Percentiles rank a stretch among this genome's conserved stretches.
These are phyloP conservation scores for Candida sanyiensis DNA, from an alignment of 805 yeast genomes.

Conservation along the genomic window DNA sequence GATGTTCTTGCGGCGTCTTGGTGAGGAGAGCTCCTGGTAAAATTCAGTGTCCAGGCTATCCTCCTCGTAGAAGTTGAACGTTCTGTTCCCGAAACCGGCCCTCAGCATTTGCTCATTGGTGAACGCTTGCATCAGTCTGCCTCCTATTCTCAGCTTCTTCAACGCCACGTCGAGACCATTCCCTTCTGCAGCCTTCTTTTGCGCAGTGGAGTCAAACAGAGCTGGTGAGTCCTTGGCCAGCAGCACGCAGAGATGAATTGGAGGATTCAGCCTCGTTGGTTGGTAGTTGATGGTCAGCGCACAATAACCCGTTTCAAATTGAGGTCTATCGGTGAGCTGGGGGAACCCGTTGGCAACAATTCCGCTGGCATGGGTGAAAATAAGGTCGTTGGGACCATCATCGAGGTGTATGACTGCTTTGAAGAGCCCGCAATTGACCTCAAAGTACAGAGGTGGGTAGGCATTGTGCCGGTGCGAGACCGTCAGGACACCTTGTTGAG, in stretches of 20 bases:
- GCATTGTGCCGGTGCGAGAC: slow-evolving; percentile 37
- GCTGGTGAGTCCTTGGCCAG: slow-evolving; percentile 73
- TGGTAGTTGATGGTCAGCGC: slow-evolving; percentile 39
- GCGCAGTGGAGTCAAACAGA: slow-evolving; percentile 61
- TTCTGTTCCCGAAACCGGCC: slow-evolving; percentile 71
- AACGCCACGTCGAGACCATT: slow-evolving; percentile 67
- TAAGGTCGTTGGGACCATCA: slow-evolving; percentile 58
- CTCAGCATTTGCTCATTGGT: slow-evolving; percentile 85
- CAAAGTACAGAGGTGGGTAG: slow-evolving; percentile 62
- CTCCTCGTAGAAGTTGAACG: slow-evolving; percentile 72
- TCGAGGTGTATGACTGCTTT: slow-evolving; percentile 69
- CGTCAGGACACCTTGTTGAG: slow-evolving; percentile 33
- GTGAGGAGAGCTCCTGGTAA: slow-evolving; percentile 32
- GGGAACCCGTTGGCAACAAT: slow-evolving; percentile 30
- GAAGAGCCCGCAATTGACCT: slow-evolving; percentile 64
- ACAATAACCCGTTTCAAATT: slow-evolving; percentile 6
- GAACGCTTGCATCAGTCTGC: slow-evolving; percentile 83
- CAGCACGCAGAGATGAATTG: slow-evolving; percentile 74
- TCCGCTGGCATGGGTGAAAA: slow-evolving; percentile 43
- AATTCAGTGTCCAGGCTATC: slow-evolving; percentile 48
- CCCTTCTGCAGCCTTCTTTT: slow-evolving; percentile 46
- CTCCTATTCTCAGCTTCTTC: slow-evolving; percentile 71
- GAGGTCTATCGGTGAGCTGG: slow-evolving; percentile 4
- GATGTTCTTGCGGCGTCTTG: slow-evolving; percentile 47
- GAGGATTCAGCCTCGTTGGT: slow-evolving; percentile 60